A percentile compares a stretch with the other conserved stretches of the same genome.
Evolutionary conservation across 164 flowering plant genomes (phyloP).

Genomic region (Stephania yunnanensis): DNA sequence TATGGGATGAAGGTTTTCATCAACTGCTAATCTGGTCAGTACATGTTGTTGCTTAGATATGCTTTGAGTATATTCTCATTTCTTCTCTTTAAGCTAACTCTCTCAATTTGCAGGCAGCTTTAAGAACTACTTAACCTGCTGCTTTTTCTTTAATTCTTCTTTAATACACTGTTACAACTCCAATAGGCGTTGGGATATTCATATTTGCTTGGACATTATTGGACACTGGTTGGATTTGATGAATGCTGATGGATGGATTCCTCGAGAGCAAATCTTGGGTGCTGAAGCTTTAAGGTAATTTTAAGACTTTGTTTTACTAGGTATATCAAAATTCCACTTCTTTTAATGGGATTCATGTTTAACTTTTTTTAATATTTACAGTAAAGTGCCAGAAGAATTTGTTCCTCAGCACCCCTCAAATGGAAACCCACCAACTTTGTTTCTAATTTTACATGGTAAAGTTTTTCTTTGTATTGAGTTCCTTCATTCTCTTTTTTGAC

Average conservation of each 20-base stretch:
- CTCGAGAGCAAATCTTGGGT: slow-evolving; percentile 95
- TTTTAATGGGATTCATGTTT: not conserved
- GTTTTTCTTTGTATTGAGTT: not conserved
- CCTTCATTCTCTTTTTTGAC: not conserved
- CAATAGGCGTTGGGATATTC: slow-evolving; percentile 92
- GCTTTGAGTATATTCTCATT: not conserved
- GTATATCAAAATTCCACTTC: slow-evolving; percentile 1
- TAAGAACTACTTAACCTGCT: not conserved
- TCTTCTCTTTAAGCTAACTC: not conserved
- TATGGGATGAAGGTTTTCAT: slow-evolving; percentile 99
- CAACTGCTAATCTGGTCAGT: slow-evolving; percentile 88
- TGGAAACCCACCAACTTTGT: slow-evolving; percentile 92
- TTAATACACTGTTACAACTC: slow-evolving; percentile 5
- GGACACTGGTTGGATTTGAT: slow-evolving; percentile 98
- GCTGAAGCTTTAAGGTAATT: slow-evolving; percentile 92
- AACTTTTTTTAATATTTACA: slow-evolving; percentile 27
- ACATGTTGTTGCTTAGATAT: slow-evolving; percentile 1
- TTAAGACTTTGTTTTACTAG: slow-evolving; percentile 1
- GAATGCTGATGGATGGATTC: slow-evolving; percentile 99
- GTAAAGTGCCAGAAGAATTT: slow-evolving; percentile 94
- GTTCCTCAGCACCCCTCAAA: slow-evolving; percentile 83
- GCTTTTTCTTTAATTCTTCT: not conserved
- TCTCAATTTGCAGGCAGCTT: not conserved
- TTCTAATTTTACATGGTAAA: slow-evolving; percentile 74
- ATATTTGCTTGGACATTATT: slow-evolving; percentile 75